phyloP scores from a whole-genome alignment of 2,329 filamentous ascomycete genomes.

The Cladosporium velox region DNA sequence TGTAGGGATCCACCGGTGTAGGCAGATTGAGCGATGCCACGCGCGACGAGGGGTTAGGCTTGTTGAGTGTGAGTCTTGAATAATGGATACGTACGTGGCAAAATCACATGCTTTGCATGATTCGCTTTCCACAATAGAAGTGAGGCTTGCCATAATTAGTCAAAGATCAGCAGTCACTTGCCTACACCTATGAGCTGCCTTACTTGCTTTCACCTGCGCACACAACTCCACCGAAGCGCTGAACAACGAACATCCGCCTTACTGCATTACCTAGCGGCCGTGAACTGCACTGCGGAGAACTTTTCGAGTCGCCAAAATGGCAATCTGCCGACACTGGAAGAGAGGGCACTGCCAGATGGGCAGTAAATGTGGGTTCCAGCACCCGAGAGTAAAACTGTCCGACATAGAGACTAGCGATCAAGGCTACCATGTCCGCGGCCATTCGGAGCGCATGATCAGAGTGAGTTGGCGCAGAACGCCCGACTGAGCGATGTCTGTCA shows the following conservation, averaged over 20 bases:
- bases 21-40: neutral
- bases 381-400: neutral
- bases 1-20: neutral
- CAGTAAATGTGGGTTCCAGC: conserved; percentile 10
- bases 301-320: neutral
- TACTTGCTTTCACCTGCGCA: neutral
- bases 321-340: conserved; percentile 18
- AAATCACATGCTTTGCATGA: neutral
- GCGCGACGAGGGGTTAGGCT: neutral
- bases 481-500: too few relatives aligned
- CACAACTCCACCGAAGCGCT: neutral
- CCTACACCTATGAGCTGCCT: neutral
- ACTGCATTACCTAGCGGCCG: neutral
- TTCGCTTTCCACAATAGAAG: neutral
- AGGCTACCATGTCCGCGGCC: neutral
- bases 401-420: neutral
- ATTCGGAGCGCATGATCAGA: neutral
- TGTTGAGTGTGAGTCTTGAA: neutral
- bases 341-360: conserved; percentile 6
- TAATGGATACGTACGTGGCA: neutral
- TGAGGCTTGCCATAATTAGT: neutral
- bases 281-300: neutral
- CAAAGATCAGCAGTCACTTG: neutral
- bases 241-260: neutral
- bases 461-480: neutral